Conservation (phyloP, 139 green algal genomes). For the Auxenochlorella pyrenoidosa region DNA sequence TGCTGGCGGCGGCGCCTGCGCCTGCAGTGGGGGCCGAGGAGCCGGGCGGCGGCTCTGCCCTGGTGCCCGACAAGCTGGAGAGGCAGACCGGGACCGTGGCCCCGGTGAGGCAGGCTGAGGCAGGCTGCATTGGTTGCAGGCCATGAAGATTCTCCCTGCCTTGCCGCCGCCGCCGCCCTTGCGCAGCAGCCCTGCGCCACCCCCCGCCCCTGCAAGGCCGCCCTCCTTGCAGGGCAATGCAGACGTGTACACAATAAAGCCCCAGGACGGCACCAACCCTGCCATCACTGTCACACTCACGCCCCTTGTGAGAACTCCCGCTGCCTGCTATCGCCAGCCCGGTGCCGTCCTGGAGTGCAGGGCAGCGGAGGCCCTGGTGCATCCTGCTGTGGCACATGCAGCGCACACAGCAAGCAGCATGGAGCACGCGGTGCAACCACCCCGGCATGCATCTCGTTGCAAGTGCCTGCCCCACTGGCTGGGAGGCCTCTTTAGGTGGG, state of each 20-base stretch:
- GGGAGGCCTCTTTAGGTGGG: too few species aligned
- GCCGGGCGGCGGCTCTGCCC: not conserved
- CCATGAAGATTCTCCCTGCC: too few species aligned
- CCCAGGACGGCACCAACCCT: not conserved
- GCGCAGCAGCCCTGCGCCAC: too few species aligned
- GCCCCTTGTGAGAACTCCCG: not conserved
- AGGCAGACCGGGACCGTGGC: not conserved
- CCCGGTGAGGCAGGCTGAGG: not conserved
- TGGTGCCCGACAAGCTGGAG: not conserved
- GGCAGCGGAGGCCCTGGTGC: not conserved
- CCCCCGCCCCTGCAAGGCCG: too few species aligned
- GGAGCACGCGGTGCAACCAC: too few species aligned
- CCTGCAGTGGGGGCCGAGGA: not conserved
- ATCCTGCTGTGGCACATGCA: too few species aligned
- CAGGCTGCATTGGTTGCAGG: too few species aligned
- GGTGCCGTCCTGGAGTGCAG: not conserved
- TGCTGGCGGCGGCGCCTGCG: not conserved
- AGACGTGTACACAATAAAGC: not conserved
- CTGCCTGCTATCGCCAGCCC: not conserved
- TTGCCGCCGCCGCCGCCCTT: too few species aligned
- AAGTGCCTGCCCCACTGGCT: too few species aligned
- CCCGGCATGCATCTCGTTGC: too few species aligned
- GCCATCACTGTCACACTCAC: conserved; percentile 5
- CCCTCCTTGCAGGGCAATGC: not conserved
- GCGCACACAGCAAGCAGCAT: too few species aligned